phyloP scores from a whole-genome alignment of 495 filamentous ascomycete species.

The Hypoxylon lienhwacheense region DNA sequence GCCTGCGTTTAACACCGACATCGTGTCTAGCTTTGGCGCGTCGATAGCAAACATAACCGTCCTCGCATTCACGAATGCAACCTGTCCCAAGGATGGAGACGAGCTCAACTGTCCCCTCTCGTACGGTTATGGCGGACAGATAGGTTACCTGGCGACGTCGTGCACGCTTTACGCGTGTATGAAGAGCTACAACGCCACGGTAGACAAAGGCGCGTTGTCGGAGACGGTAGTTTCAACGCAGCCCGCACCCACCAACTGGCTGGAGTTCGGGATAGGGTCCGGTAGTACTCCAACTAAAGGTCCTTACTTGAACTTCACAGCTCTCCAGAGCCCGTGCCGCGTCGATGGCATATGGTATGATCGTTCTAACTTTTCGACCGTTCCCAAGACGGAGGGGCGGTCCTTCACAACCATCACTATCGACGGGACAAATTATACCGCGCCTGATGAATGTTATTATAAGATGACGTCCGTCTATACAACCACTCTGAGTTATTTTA shows the following conservation, averaged over 20 bases:
- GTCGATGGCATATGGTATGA: constrained; percentile 8
- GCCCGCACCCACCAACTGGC: constrained; percentile 1
- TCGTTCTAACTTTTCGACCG: constrained; percentile 6
- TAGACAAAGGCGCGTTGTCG: constrained; percentile 10
- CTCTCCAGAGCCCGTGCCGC: constrained; percentile 8
- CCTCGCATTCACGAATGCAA: constrained; percentile 4
- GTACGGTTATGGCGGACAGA: background rate
- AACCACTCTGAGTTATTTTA: background rate
- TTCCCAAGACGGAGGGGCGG: constrained; percentile 4
- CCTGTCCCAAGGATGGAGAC: background rate
- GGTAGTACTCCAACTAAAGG: background rate
- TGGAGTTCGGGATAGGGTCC: background rate
- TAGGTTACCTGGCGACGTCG: constrained; percentile 9
- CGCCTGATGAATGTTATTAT: constrained; percentile 12
- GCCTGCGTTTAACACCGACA: constrained; percentile 3
- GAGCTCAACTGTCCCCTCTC: background rate
- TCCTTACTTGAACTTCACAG: constrained; percentile 15
- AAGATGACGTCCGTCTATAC: constrained; percentile 9
- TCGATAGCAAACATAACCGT: constrained; percentile 12
- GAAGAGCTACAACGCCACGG: constrained; percentile 15
- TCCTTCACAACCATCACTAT: constrained; percentile 6
- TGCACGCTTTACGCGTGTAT: constrained; percentile 16
- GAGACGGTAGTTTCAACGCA: constrained; percentile 17
- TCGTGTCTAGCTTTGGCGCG: background rate
- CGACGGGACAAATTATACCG: constrained; percentile 18